Base-by-base conservation (phyloP, 2,329 filamentous ascomycete genomes). In the Cercospora canescens region DNA sequence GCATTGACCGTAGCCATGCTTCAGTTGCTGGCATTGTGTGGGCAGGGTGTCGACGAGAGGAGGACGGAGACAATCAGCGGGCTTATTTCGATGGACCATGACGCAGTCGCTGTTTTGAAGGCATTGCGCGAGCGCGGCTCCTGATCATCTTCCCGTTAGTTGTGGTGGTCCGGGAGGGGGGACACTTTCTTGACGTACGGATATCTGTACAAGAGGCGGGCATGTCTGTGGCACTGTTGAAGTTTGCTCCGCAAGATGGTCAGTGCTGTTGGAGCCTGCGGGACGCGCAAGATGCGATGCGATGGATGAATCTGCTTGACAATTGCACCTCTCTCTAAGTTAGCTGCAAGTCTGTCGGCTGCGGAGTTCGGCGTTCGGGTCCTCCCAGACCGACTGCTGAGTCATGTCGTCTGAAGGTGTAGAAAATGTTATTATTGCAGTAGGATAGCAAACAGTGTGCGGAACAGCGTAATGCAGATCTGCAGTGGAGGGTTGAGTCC, bases 171-270 rank as follows among this genome's bases (percentile, higher is more conserved):
- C 18, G 11, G 16, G 52, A 52, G 45, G 18, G 21, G 21, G 45
- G 14, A 54, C 8, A 7, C 8, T 24, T 34, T 41, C 59, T 64
- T 24, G 60, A 83, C 92, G 73, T 87, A 98, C 94, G 89, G 78
- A 99, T 92, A 81, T 98, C 94, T 88, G 94, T 92, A 83, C 95
- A 99, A 69, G 94, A 97, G 80, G 91, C 93, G 65, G 94, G 94
- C 95, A 98, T 97, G 62, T 50, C 52, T 56, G 16, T 16, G 3
- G 24, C 1, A 1, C 14, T 8, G 3, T 35, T 32, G 9, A 16
- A 5, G n/a, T 4, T 30, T 35, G 52, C 6, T 24, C 14, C 28
- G 9, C 30, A 9, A 8, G 45, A 52, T 30, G 45, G 8, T 14
- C 45, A 50, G 45, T 11, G 45, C 45, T 26, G 45, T 28, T 26